Evolutionary conservation across 2,329 filamentous ascomycete species (phyloP).

Genomic region (Fonsecaea erecta): DNA sequence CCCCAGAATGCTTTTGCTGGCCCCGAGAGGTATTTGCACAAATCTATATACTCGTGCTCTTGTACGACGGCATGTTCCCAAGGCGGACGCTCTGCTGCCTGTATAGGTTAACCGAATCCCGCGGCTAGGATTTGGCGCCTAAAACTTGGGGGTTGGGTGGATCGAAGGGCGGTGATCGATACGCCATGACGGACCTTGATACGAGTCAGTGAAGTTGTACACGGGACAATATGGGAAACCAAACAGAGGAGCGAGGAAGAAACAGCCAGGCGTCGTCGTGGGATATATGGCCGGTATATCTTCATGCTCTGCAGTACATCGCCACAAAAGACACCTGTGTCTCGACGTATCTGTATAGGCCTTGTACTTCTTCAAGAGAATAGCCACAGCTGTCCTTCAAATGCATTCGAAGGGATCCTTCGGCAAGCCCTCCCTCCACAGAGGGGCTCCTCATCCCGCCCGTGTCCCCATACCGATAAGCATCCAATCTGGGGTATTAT

Average conservation of each 20-base stretch:
- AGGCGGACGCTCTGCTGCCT: neutral
- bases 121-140: neutral
- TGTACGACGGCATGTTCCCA: neutral
- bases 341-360: too few species aligned
- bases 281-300: too few species aligned
- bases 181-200: neutral
- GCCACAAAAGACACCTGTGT: too few species aligned
- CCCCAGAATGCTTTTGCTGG: neutral
- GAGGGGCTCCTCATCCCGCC: neutral
- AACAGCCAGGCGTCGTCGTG: too few species aligned
- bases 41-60: neutral
- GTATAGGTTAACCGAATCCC: slow-evolving; percentile 1
- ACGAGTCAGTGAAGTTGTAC: neutral
- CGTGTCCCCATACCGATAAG: neutral
- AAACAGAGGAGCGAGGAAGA: neutral
- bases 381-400: neutral
- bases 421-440: neutral
- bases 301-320: too few species aligned
- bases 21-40: neutral
- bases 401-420: neutral
- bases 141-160: neutral
- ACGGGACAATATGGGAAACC: neutral
- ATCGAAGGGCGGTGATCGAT: neutral
- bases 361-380: neutral
- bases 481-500: too few species aligned